phyloP scores from a whole-genome alignment of 305 asterid species.

The Nicotiana rustica region DNA sequence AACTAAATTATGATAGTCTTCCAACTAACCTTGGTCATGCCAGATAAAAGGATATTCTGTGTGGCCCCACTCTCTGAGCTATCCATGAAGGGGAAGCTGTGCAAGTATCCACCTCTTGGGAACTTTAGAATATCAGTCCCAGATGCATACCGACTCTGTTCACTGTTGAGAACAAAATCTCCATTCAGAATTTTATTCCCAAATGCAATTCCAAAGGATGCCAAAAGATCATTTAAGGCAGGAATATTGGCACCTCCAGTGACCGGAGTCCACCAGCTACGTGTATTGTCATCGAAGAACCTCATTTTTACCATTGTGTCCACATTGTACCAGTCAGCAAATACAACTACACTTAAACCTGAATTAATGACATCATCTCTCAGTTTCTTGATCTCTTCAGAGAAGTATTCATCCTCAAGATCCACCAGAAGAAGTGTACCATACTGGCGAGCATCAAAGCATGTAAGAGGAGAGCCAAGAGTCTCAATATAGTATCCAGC shows the following conservation, averaged over 20 bases:
- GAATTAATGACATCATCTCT: conserved; percentile 79
- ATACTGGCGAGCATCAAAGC: conserved; percentile 92
- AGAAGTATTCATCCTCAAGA: conserved; percentile 93
- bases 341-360: conserved; percentile 86
- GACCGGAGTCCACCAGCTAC: conserved; percentile 99
- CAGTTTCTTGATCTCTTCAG: conserved; percentile 79
- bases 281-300: conserved; percentile 94
- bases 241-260: conserved; percentile 98
- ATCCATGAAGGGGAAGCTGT: conserved; percentile 92
- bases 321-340: conserved; percentile 99
- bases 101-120: conserved; percentile 94
- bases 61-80: conserved; percentile 98
- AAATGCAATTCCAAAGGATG: conserved; percentile 92
- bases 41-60: conserved; percentile 82
- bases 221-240: conserved; percentile 93
- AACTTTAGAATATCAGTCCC: conserved; percentile 93
- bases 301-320: conserved; percentile 98
- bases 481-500: conserved; percentile 94
- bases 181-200: conserved; percentile 98
- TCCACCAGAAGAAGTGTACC: conserved; percentile 96
- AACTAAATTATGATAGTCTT: conserved; percentile 8
- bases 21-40: conserved; percentile 81
- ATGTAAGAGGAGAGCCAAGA: conserved; percentile 96
- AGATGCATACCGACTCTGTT: conserved; percentile 96
- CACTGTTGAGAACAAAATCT: conserved; percentile 86